Conservation (phyloP, 1,139 yeast genomes). For the Eremothecium coryli region DNA sequence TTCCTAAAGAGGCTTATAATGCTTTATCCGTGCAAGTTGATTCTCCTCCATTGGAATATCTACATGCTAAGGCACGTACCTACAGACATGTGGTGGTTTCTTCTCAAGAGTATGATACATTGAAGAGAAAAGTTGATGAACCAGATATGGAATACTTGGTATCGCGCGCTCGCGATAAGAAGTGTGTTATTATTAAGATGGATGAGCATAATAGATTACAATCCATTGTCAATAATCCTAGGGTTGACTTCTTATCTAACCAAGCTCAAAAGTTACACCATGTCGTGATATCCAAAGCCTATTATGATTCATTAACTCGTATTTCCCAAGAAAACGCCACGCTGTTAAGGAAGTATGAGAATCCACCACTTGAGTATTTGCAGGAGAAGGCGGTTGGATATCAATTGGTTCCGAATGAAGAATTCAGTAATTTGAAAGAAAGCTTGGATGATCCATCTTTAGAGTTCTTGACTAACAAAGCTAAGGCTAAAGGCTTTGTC, state of each 20-base stretch:
- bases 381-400: conserved; percentile 26
- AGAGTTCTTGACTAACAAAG: conserved; percentile 19
- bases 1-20: conserved; percentile 29
- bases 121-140: conserved; percentile 17
- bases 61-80: conserved; percentile 20
- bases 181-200: conserved; percentile 3
- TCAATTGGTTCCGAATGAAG: conserved; percentile 29
- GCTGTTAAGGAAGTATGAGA: conserved; percentile 1
- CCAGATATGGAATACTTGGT: conserved; percentile 27
- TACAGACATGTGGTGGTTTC: conserved; percentile 11
- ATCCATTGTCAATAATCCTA: conserved; percentile 14
- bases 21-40: conserved; percentile 7
- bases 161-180: conserved; percentile 16
- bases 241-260: conserved; percentile 21
- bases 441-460: conserved; percentile 21
- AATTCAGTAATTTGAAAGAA: conserved; percentile 11
- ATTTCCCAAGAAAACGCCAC: conserved; percentile 27
- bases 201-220: conserved; percentile 20
- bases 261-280: conserved; percentile 26
- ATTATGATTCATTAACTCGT: conserved; percentile 20
- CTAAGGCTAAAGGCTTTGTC: conserved; percentile 5
- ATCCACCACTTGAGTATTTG: conserved; percentile 16
- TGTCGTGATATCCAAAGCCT: conserved; percentile 29
- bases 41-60: conserved; percentile 10
- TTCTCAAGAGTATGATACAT: conserved; percentile 5